Evolutionary conservation across 768 basidiomycete species (phyloP), one percentile per base, ranked within the genome.

Genomic region (Leccinum truebloodii): DNA sequence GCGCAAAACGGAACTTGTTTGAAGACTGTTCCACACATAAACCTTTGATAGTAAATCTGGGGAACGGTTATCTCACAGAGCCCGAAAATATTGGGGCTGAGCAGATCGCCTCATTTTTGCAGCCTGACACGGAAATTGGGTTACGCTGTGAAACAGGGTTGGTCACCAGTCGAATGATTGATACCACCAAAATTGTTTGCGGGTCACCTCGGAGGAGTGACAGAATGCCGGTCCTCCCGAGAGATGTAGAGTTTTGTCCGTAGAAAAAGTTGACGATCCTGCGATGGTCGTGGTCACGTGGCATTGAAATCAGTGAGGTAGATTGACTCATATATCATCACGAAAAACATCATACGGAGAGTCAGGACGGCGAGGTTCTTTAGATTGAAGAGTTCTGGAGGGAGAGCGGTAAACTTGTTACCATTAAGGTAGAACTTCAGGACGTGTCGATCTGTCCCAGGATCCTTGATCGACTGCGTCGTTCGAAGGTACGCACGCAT

Each of bases 191-290:
- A 35, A 35, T 13, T 35, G 13, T 35, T 35, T 35, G 34, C 34
- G 2, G 5, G 12, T 6, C 34, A 14, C 34, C 34, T 35, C 13
- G 5, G 34, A 35, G 34, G 34, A 35, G 34, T 35, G 13, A 4
- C 32, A 32, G 32, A 32, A 32, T 12, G 28, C 28, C 28, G 10
- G 32, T 32, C 34, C 34, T 35, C 34, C 34, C 13, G 34, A 6
- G 34, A 35, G 34, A 35, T 13, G 34, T 35, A 14, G 13, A 35
- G 34, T 14, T 6, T 35, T 35, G 13, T 35, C 5, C 34, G 80
- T 98, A 98, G 78, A 97, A 98, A 79, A 98, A 98, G 76, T 98
- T 99, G 68, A 93, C 77, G 67, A 96, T 92, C 90, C 90, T 93
- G 64, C 49, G 28, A 60, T 20, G 13, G 24, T 28, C 34, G 35